Evolutionary conservation across 2,329 filamentous ascomycete species (phyloP).

Genomic region (Pseudocercospora pini-densiflorae): DNA sequence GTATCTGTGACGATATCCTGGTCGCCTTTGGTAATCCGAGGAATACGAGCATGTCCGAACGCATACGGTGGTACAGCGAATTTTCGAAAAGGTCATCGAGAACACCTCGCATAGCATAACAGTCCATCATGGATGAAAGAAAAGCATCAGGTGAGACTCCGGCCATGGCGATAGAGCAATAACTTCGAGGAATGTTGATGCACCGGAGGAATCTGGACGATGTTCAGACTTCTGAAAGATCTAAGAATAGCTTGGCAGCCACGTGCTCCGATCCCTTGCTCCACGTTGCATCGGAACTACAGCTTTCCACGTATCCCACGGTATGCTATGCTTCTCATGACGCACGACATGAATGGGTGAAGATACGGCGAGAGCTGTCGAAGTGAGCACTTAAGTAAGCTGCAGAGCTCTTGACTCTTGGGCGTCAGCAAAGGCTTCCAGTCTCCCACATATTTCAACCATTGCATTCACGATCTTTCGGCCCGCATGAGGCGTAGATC

Average conservation of each 20-base stretch:
- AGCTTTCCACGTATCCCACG: not conserved
- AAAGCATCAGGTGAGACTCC: not conserved
- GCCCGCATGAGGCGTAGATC: conserved; percentile 6
- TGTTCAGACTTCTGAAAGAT: not conserved
- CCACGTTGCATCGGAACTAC: not conserved
- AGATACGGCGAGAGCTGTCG: not conserved
- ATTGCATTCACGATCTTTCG: conserved; percentile 4
- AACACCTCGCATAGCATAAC: not conserved
- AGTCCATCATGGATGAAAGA: not conserved
- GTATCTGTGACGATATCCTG: not conserved
- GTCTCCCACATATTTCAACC: not conserved
- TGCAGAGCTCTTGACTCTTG: not conserved
- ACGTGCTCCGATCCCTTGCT: not conserved
- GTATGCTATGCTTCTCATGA: not conserved
- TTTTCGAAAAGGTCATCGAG: not conserved
- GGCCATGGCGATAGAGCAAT: not conserved
- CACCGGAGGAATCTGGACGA: not conserved
- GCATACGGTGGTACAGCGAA: not conserved
- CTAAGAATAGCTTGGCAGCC: conserved; percentile 3
- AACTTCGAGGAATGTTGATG: not conserved
- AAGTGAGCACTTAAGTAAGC: not conserved
- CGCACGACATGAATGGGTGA: not conserved
- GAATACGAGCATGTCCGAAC: not conserved
- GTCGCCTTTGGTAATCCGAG: not conserved
- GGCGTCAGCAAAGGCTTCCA: not conserved